A percentile compares a stretch with the other conserved stretches of the same genome.
These are phyloP conservation scores for Starmerella khaoyaiensis DNA, from an alignment of 805 yeast species.

Conservation along the genomic window DNA sequence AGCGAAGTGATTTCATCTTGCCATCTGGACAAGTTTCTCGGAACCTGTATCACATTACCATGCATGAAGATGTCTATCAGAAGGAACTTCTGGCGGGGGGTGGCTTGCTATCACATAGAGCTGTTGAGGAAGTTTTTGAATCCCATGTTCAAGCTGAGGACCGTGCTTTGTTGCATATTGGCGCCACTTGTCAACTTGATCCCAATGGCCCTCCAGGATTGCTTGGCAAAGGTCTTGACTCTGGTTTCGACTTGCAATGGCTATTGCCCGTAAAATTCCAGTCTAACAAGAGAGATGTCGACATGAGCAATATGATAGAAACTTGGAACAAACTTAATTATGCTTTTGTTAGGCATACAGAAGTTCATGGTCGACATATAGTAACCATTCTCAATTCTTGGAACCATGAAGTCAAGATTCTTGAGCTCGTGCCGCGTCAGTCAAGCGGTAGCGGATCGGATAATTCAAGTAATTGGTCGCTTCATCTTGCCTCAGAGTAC, in stretches of 20 bases:
- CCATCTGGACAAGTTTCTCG: constrained; percentile 50
- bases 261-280: constrained; percentile 30
- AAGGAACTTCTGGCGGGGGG: constrained; percentile 46
- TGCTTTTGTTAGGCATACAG: constrained; percentile 20
- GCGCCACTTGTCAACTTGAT: constrained; percentile 57
- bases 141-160: constrained; percentile 53
- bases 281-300: background rate
- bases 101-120: constrained; percentile 49
- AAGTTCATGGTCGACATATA: constrained; percentile 18
- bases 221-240: constrained; percentile 69
- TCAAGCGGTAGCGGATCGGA: background rate
- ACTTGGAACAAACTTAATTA: constrained; percentile 23
- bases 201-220: constrained; percentile 57
- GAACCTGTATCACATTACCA: constrained; percentile 45
- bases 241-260: constrained; percentile 63
- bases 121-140: constrained; percentile 63
- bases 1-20: constrained; percentile 45
- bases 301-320: background rate
- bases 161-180: constrained; percentile 66
- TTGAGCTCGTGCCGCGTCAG: constrained; percentile 6
- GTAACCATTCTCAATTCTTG: constrained; percentile 15
- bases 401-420: constrained; percentile 5
- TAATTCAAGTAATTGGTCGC: constrained; percentile 9
- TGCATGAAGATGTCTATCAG: constrained; percentile 53
- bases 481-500: constrained; percentile 9